phyloP scores from a whole-genome alignment of 108 stramenopile genomes.

The Fistulifera pelliculosa region DNA sequence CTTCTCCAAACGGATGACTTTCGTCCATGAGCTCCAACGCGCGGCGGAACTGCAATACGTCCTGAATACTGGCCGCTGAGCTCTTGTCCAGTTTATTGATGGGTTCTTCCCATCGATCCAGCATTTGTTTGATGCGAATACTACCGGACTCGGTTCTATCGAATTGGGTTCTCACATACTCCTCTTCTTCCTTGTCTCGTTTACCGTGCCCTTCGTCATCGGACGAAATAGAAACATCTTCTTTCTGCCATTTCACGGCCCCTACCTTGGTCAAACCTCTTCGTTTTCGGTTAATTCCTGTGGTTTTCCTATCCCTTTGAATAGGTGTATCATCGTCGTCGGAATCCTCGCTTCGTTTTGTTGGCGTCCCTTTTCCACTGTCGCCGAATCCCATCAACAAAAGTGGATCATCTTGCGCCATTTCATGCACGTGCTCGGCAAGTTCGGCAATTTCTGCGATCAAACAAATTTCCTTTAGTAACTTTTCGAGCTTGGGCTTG shows the following conservation, averaged over 20 bases:
- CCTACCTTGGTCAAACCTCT: background rate
- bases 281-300: background rate
- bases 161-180: background rate
- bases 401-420: background rate
- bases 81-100: slow-evolving; percentile 5
- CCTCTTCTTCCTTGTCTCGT: background rate
- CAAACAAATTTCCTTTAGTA: slow-evolving; percentile 38
- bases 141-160: too few species aligned
- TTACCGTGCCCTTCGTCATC: background rate
- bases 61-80: slow-evolving; percentile 29
- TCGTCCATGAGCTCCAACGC: slow-evolving; percentile 67
- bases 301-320: background rate
- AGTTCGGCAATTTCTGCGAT: slow-evolving; percentile 62
- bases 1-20: slow-evolving; percentile 47
- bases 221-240: too few species aligned
- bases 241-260: too few species aligned
- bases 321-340: background rate
- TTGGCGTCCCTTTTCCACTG: too few species aligned
- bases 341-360: slow-evolving; percentile 1
- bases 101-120: slow-evolving; percentile 75
- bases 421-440: slow-evolving; percentile 20
- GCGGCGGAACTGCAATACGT: slow-evolving; percentile 59
- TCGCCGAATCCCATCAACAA: background rate
- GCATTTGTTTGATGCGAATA: slow-evolving; percentile 28
- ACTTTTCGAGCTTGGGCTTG: slow-evolving; percentile 41